Base-by-base conservation (phyloP, 2,329 filamentous ascomycete species). In the Endoconidiophora polonica region DNA sequence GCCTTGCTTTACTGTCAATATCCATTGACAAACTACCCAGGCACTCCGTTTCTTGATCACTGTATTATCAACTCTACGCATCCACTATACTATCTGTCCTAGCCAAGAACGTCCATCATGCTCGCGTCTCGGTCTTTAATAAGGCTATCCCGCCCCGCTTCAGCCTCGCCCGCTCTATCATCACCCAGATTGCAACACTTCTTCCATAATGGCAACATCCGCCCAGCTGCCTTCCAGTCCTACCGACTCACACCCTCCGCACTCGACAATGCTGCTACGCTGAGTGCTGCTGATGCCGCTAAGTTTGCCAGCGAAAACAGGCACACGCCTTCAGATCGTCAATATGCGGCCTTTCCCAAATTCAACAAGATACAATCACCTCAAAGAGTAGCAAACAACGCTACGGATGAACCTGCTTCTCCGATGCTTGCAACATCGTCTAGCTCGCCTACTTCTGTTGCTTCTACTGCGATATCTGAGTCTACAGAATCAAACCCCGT, bases 221-320 rank as follows among this genome's bases (percentile, higher is more conserved):
- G 47, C 20, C 16, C 44, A 14, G 43, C 51, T 4, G 42, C 50
- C 29, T 53, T 53, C 39, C 51, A 53, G 36, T 36, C 51, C 10
- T 41, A 53, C 14, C 51, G 47, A 9, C 37, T 49, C 3, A 53
- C 47, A 1, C 29, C 43, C 12, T 49, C 38, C 12, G 22, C 51
- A n/a, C 10, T 53, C 26, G 51, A 49, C 29, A 45, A 48, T 22
- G 44, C 46, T 23, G 16, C 46, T 10, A 26, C 41, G 5, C 18
- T 49, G 16, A 49, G 16, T 38, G 26, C 49, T 3, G 44, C 39
- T 12, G 49, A 52, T 41, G 49, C 44, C 14, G 24, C 39, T 7
- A 52, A 52, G 49, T 46, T 52, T 20, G 49, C 49, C n/a, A 38
- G 40, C 3, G 42, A 40, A 12, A 46, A 46, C 44, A 38, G 45